Percentiles rank a stretch among this genome's conserved stretches.
Evolutionary conservation across 1,139 yeast species (phyloP).

Genomic region (Magnusiomyces starmeri): DNA sequence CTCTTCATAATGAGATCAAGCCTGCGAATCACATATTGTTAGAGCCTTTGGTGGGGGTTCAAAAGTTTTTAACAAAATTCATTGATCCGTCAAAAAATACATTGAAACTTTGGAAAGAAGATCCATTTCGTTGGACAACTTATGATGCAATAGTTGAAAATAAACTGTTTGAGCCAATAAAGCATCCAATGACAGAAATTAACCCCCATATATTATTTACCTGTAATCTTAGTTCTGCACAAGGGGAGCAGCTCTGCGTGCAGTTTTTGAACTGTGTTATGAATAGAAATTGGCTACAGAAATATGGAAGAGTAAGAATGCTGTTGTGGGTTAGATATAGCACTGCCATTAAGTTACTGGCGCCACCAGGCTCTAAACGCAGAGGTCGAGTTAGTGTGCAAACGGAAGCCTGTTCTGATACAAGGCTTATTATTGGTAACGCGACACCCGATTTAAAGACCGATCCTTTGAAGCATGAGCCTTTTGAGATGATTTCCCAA

Average conservation of each 20-base stretch:
- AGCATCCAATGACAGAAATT: slow-evolving; percentile 39
- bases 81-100: slow-evolving; percentile 16
- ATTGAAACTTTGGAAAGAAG: slow-evolving; percentile 24
- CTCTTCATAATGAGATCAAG: slow-evolving; percentile 47
- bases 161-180: slow-evolving; percentile 38
- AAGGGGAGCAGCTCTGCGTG: slow-evolving; percentile 63
- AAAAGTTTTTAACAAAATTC: slow-evolving; percentile 21
- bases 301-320: slow-evolving; percentile 68
- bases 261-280: slow-evolving; percentile 72
- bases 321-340: slow-evolving; percentile 52
- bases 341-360: slow-evolving; percentile 56
- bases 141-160: slow-evolving; percentile 41
- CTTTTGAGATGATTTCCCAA: background rate
- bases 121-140: slow-evolving; percentile 64
- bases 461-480: background rate
- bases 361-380: slow-evolving; percentile 40
- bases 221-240: slow-evolving; percentile 53
- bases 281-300: slow-evolving; percentile 67
- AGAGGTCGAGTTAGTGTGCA: slow-evolving; percentile 56
- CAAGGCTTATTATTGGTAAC: slow-evolving; percentile 42
- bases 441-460: background rate
- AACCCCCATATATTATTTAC: slow-evolving; percentile 57
- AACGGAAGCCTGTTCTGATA: slow-evolving; percentile 51
- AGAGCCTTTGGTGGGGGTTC: slow-evolving; percentile 43
- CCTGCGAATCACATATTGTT: slow-evolving; percentile 58